A percentile compares a stretch with the other conserved stretches of the same genome.
Evolutionary conservation across 129 eudicot genomes (phyloP).

Genomic region (Artemisia tridentata): DNA sequence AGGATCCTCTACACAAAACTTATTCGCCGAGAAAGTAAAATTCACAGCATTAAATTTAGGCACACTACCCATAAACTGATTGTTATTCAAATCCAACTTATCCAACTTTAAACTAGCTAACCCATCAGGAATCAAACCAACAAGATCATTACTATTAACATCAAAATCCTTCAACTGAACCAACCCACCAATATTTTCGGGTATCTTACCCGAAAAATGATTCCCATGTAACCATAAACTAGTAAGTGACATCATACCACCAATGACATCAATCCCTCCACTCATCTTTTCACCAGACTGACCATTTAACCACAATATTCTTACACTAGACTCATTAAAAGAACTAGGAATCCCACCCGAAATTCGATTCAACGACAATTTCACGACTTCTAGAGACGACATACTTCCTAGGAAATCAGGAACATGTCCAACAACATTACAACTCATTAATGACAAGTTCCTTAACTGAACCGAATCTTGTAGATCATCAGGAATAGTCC

Average conservation of each 20-base stretch:
- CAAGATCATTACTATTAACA: slow-evolving; percentile 53
- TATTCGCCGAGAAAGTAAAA: slow-evolving; percentile 41
- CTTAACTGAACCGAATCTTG: slow-evolving; percentile 58
- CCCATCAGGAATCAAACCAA: slow-evolving; percentile 53
- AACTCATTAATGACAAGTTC: slow-evolving; percentile 52
- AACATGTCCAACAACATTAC: slow-evolving; percentile 59
- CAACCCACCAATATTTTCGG: slow-evolving; percentile 42
- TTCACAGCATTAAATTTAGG: slow-evolving; percentile 52
- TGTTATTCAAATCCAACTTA: slow-evolving; percentile 52
- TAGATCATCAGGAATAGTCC: slow-evolving; percentile 69
- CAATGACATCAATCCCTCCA: slow-evolving; percentile 59
- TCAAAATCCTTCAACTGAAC: slow-evolving; percentile 44
- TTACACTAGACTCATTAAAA: slow-evolving; percentile 43
- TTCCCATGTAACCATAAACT: slow-evolving; percentile 73
- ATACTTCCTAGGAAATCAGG: slow-evolving; percentile 62
- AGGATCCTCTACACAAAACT: slow-evolving; percentile 50
- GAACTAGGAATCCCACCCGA: slow-evolving; percentile 49
- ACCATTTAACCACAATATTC: slow-evolving; percentile 62
- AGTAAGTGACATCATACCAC: slow-evolving; percentile 44
- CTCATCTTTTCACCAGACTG: slow-evolving; percentile 53
- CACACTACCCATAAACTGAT: slow-evolving; percentile 66
- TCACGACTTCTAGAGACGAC: slow-evolving; percentile 45
- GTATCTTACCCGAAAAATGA: slow-evolving; percentile 59
- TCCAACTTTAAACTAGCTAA: slow-evolving; percentile 41
- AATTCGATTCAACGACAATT: slow-evolving; percentile 48